Evolutionary conservation across 805 yeast genomes (phyloP).

Genomic region (Saccharomyces eubayanus): DNA sequence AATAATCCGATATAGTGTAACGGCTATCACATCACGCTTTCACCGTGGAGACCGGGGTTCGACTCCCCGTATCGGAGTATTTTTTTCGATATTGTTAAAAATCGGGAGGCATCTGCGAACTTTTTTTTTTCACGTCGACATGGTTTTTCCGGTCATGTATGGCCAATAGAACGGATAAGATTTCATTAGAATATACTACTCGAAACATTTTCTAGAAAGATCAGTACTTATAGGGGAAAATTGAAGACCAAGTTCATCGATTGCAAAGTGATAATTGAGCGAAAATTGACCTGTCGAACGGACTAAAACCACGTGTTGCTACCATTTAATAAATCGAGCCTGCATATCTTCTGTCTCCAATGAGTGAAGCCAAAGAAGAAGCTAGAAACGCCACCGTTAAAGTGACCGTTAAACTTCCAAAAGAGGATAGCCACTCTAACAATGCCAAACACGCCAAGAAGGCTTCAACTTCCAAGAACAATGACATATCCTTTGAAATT

Average conservation of each 20-base stretch:
- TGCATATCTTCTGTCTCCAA: background rate
- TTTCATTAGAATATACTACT: background rate
- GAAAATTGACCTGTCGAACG: background rate
- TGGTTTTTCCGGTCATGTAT: background rate
- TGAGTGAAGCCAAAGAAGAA: background rate
- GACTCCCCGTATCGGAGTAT: slow-evolving; percentile 19
- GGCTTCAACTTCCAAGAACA: slow-evolving; percentile 3
- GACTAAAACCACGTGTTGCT: background rate
- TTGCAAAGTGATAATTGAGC: background rate
- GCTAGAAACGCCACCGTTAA: slow-evolving; percentile 7
- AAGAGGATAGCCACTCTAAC: slow-evolving; percentile 3
- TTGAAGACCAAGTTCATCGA: background rate
- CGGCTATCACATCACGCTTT: slow-evolving; percentile 25
- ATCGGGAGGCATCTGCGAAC: background rate
- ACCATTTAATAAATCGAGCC: background rate
- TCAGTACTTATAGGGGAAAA: too few relatives aligned
- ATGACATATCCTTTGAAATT: slow-evolving; percentile 20
- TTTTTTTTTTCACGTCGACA: background rate
- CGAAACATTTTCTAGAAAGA: background rate
- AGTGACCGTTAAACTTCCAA: slow-evolving; percentile 18
- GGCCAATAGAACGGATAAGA: background rate
- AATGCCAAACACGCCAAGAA: slow-evolving; percentile 7
- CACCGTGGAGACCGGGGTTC: slow-evolving; percentile 19
- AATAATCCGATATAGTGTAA: slow-evolving; percentile 22
- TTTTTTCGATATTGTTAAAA: background rate